Evolutionary conservation across 179 eudicot species (phyloP).

Genomic region (Beta macrorhiza): DNA sequence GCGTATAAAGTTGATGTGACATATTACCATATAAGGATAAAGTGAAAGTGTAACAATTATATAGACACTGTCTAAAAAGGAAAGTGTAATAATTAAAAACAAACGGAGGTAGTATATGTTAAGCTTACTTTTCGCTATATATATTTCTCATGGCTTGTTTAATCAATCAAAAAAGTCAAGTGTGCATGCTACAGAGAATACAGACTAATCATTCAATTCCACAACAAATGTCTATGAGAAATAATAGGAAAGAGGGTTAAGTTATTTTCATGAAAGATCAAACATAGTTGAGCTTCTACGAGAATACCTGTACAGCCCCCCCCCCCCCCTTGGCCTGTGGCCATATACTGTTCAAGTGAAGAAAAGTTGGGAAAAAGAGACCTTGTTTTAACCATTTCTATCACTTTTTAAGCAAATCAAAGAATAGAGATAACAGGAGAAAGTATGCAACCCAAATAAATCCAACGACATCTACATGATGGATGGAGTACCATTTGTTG

Average conservation of each 20-base stretch:
- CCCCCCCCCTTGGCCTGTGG: too few species aligned
- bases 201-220: not conserved
- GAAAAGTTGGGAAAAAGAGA: not conserved
- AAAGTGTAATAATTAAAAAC: too few species aligned
- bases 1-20: too few species aligned
- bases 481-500: conserved; percentile 68
- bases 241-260: not conserved
- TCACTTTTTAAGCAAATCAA: not conserved
- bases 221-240: not conserved
- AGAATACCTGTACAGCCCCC: not conserved
- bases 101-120: not conserved
- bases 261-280: conserved; percentile 1
- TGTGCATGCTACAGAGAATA: too few species aligned
- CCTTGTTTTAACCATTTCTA: conserved; percentile 4
- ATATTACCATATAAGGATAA: too few species aligned
- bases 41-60: too few species aligned
- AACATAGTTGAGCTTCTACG: not conserved
- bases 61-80: too few species aligned
- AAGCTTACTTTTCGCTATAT: not conserved
- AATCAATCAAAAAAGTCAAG: too few species aligned
- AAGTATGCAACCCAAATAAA: conserved; percentile 3
- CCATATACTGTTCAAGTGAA: not conserved
- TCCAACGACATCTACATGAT: conserved; percentile 11
- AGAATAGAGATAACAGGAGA: conserved; percentile 4
- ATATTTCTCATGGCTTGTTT: too few species aligned